Evolutionary conservation across 1,284 basidiomycete genomes (phyloP).

Genomic region (Ustilago lituana): DNA sequence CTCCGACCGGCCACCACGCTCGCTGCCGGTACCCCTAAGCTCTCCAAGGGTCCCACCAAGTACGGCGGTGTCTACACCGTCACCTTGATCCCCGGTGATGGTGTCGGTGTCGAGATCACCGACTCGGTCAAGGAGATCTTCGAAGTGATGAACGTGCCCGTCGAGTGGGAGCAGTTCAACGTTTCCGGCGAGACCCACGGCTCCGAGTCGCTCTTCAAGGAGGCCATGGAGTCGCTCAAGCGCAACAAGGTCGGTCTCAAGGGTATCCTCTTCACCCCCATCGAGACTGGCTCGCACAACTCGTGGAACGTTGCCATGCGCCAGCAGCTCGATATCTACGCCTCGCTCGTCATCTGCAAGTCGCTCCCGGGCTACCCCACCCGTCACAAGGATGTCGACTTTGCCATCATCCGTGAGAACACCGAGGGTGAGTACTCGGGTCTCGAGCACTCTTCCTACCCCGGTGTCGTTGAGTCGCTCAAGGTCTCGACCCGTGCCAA

Average conservation of each 20-base stretch:
- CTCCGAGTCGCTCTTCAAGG: conserved; percentile 93
- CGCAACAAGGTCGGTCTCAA: conserved; percentile 98
- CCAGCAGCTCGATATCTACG: conserved; percentile 98
- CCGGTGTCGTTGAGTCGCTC: conserved; percentile 97
- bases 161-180: conserved; percentile 99
- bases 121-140: conserved; percentile 99
- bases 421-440: conserved; percentile 99
- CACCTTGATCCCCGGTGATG: conserved; percentile 66
- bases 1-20: conserved; percentile 75
- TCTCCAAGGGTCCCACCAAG: conserved; percentile 83
- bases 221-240: conserved; percentile 89
- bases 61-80: conserved; percentile 82
- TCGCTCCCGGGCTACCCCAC: conserved; percentile 96
- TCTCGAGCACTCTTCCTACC: conserved; percentile 91
- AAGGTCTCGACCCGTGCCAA: conserved; percentile 96
- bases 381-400: conserved; percentile 95
- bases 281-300: conserved; percentile 93
- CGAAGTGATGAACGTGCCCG: conserved; percentile 94
- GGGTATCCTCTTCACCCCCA: conserved; percentile 98
- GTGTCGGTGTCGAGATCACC: conserved; percentile 93
- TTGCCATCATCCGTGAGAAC: conserved; percentile 99
- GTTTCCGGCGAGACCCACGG: conserved; percentile 95
- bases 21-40: conserved; percentile 80
- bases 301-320: conserved; percentile 99
- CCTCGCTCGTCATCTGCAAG: conserved; percentile 97